These are phyloP conservation scores for Candida nanaspora DNA, from an alignment of 805 yeast species.

Conservation along the genomic window DNA sequence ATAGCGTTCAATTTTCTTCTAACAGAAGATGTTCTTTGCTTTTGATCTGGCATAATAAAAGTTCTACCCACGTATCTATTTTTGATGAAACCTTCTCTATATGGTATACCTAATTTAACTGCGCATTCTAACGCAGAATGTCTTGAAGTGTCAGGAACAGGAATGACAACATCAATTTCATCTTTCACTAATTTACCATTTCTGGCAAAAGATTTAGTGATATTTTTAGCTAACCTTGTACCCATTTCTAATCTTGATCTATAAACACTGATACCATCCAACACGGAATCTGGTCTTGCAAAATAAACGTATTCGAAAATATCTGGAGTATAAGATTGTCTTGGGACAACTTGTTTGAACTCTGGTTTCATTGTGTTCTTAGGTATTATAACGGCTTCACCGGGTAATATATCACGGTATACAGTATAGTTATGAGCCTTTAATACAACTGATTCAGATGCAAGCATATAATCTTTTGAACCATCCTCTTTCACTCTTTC, in stretches of 20 bases:
- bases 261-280: slow-evolving; percentile 96
- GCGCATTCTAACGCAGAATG: slow-evolving; percentile 93
- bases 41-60: slow-evolving; percentile 97
- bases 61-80: slow-evolving; percentile 97
- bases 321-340: slow-evolving; percentile 82
- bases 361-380: slow-evolving; percentile 68
- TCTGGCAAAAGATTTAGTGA: slow-evolving; percentile 31
- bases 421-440: slow-evolving; percentile 82
- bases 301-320: slow-evolving; percentile 96
- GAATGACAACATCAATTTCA: slow-evolving; percentile 88
- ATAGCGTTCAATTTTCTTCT: slow-evolving; percentile 94
- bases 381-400: slow-evolving; percentile 93
- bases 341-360: slow-evolving; percentile 78
- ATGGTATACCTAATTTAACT: slow-evolving; percentile 69
- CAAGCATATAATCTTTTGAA: slow-evolving; percentile 80
- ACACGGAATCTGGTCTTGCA: slow-evolving; percentile 94
- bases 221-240: slow-evolving; percentile 71
- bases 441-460: slow-evolving; percentile 90
- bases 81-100: slow-evolving; percentile 95
- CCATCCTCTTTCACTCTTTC: slow-evolving; percentile 70
- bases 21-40: slow-evolving; percentile 87
- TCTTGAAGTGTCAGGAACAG: slow-evolving; percentile 98
- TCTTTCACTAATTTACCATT: slow-evolving; percentile 37
- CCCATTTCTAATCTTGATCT: slow-evolving; percentile 94
- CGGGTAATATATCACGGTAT: slow-evolving; percentile 82